A percentile compares a stretch with the other conserved stretches of the same genome.
Evolutionary conservation across 805 yeast species (phyloP).

Genomic region (Saturnispora sekii): DNA sequence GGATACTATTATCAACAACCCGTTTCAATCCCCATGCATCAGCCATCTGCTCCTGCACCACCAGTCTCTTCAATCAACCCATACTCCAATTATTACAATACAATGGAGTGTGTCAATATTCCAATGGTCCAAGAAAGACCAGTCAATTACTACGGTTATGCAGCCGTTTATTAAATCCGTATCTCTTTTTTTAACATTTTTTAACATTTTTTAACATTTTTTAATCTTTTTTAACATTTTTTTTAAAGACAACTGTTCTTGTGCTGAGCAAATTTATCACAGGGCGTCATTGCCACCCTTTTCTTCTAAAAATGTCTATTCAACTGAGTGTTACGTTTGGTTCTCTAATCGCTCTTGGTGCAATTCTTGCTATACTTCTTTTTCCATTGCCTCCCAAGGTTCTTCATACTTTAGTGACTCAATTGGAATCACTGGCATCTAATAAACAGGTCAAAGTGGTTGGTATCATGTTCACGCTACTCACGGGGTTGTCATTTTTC

Average conservation of each 20-base stretch:
- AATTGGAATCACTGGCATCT: not conserved
- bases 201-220: not conserved
- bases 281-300: not conserved
- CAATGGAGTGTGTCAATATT: not conserved
- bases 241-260: not conserved
- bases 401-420: conserved; percentile 28
- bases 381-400: conserved; percentile 41
- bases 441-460: conserved; percentile 5
- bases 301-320: conserved; percentile 19
- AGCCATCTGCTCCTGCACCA: conserved; percentile 9
- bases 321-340: conserved; percentile 30
- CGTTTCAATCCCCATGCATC: too few relatives aligned
- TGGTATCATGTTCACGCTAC: conserved; percentile 6
- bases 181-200: not conserved
- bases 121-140: conserved; percentile 1
- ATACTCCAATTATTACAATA: not conserved
- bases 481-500: conserved; percentile 36
- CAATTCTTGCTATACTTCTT: conserved; percentile 31
- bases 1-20: too few relatives aligned
- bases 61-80: conserved; percentile 14
- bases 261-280: not conserved
- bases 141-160: conserved; percentile 1
- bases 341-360: conserved; percentile 37
- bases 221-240: not conserved
- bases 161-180: conserved; percentile 4